Evolutionary conservation across 1,284 basidiomycete genomes (phyloP), one percentile per base, ranked within the genome.

Genomic region (Trametes pubescens): DNA sequence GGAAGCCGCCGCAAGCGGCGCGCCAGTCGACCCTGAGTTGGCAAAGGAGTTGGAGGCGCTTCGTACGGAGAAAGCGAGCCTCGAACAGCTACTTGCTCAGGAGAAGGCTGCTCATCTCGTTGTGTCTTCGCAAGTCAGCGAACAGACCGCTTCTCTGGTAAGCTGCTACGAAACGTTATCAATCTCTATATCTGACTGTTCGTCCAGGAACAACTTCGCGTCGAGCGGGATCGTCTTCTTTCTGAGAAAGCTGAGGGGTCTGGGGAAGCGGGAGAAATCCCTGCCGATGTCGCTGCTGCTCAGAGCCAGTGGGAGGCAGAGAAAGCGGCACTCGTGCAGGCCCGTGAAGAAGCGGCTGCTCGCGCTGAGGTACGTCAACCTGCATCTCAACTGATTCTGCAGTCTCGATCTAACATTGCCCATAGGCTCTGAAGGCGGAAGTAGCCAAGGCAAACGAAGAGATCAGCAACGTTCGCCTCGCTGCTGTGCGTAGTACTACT

Each of bases 161-260:
- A 32, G 84, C 78, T n/a, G 1, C n/a, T 26, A 38, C 37, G 14
- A 37, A 16, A 37, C n/a, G n/a, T 11, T 49, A 4, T 9, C n/a
- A 16, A 44, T 14, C 22, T n/a, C 60, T 59, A 22, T n/a, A 59
- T 57, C 29, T 14, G 43, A 43, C 32, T 4, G 51, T 21, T 38
- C 9, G 40, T 18, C 1, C 57, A 92, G 90, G 77, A 82, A 55
- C 69, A 80, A 38, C 73, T 92, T n/a, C 81, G 77, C 35, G 80
- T 81, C 38, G 90, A 92, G 71, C 80, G 86, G 35, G 89, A 91
- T 67, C 79, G 77, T 54, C 75, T 92, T 4, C 75, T 87, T 26
- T 80, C 80, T 1, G 90, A 91, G 71, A 91, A 86, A 72, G 81
- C 82, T 47, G 72, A 78, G 9, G 84, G 80, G 83, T 69, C 70